A percentile compares a stretch with the other conserved stretches of the same genome.
Conservation (phyloP, 2,329 filamentous ascomycete species). For the Cadophora gregata region DNA sequence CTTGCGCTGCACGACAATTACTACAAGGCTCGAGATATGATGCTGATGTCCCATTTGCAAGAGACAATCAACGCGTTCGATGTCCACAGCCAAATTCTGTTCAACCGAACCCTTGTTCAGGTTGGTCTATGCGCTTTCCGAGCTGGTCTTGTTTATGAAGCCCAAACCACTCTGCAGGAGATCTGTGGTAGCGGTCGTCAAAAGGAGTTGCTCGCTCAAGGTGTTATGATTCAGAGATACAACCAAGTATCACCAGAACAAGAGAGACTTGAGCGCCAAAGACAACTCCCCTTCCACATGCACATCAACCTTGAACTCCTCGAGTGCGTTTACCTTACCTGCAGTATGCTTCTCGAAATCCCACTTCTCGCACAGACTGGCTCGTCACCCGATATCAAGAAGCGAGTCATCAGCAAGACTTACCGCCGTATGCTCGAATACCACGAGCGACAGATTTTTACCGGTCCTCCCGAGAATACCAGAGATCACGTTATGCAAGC, state of each 20-base stretch:
- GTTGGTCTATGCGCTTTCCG: conserved; percentile 98
- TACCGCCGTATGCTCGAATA: conserved; percentile 99
- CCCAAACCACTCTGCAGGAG: conserved; percentile 96
- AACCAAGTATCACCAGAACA: conserved; percentile 96
- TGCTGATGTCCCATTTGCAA: conserved; percentile 99
- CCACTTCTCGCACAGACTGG: conserved; percentile 95
- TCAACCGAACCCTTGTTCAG: conserved; percentile 97
- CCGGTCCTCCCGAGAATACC: conserved; percentile 96
- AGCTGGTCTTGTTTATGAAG: conserved; percentile 94
- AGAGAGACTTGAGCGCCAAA: conserved; percentile 94
- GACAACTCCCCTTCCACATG: conserved; percentile 99
- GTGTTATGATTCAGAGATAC: conserved; percentile 97
- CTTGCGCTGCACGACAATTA: conserved; percentile 96
- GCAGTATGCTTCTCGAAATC: conserved; percentile 99
- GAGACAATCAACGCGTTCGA: conserved; percentile 98
- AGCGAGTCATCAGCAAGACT: conserved; percentile 98
- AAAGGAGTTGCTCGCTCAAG: conserved; percentile 97
- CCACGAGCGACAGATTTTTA: conserved; percentile 99
- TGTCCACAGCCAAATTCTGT: conserved; percentile 95
- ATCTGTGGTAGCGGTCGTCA: conserved; percentile 97
- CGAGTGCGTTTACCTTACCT: conserved; percentile 97
- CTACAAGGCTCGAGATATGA: conserved; percentile 97
- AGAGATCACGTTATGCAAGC: conserved; percentile 99
- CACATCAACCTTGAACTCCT: conserved; percentile 99
- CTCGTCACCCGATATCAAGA: conserved; percentile 95